Conservation (phyloP, 2,329 filamentous ascomycete species). For the Parafenestella ontariensis region DNA sequence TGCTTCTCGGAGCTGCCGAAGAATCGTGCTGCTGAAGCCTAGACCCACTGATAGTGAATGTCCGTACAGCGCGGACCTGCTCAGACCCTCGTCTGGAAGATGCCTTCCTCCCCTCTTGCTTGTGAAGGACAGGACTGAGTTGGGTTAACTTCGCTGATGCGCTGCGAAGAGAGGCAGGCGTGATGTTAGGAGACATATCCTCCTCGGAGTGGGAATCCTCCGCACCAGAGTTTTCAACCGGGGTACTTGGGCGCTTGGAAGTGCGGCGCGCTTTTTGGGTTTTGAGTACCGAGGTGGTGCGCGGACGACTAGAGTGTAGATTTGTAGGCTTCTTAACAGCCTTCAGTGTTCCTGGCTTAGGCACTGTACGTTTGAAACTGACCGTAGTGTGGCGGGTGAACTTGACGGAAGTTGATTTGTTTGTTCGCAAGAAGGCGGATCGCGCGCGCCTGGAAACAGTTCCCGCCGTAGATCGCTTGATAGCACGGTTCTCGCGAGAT, state of each 20-base stretch:
- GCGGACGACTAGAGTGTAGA: constrained; percentile 10
- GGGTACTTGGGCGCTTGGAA: constrained; percentile 25
- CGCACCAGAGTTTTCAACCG: constrained; percentile 10
- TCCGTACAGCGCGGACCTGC: not conserved
- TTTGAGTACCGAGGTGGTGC: constrained; percentile 9
- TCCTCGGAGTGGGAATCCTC: constrained; percentile 24
- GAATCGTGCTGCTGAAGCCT: constrained; percentile 12
- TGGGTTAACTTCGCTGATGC: constrained; percentile 27
- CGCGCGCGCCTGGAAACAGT: constrained; percentile 18
- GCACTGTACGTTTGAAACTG: constrained; percentile 30
- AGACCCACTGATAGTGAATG: not conserved
- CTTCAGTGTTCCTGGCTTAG: constrained; percentile 33
- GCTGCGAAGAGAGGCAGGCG: constrained; percentile 46
- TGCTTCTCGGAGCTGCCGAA: constrained; percentile 8
- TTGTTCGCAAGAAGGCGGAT: constrained; percentile 11
- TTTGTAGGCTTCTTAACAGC: constrained; percentile 25
- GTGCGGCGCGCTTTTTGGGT: constrained; percentile 21
- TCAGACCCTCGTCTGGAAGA: constrained; percentile 2
- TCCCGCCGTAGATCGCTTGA: constrained; percentile 31
- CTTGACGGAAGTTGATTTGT: constrained; percentile 19
- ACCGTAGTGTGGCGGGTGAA: constrained; percentile 31
- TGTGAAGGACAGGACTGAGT: constrained; percentile 3
- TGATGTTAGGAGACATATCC: constrained; percentile 42
- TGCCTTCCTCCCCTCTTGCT: not conserved
- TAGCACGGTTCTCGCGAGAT: constrained; percentile 42